Conservation (phyloP, 192 early-diverging fungal species). For the Entomortierella lignicola region DNA sequence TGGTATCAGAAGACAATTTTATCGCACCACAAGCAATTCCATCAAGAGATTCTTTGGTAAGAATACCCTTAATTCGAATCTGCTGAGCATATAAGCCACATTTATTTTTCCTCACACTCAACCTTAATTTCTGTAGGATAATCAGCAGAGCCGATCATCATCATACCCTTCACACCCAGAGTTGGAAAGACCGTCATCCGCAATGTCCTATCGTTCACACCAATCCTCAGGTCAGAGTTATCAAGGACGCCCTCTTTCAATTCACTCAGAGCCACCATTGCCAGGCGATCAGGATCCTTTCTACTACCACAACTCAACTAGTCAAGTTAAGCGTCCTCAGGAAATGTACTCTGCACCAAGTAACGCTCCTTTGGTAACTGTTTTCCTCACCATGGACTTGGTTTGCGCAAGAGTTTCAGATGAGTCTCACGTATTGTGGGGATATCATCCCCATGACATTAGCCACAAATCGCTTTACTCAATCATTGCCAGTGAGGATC, state of each 20-base stretch:
- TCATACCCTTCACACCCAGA: constrained; percentile 27
- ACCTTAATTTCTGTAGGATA: constrained; percentile 4
- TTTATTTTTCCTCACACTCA: no score
- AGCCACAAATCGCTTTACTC: constrained; percentile 63
- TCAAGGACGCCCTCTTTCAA: constrained; percentile 38
- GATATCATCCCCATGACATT: constrained; percentile 67
- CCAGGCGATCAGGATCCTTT: constrained; percentile 26
- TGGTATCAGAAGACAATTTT: not conserved
- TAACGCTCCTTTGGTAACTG: constrained; percentile 37
- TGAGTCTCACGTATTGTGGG: constrained; percentile 60
- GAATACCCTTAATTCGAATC: no score
- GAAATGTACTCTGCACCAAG: constrained; percentile 39
- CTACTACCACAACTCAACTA: constrained; percentile 26
- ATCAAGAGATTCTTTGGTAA: no score
- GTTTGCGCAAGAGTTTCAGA: constrained; percentile 66
- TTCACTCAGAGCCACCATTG: constrained; percentile 35
- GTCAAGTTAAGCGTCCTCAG: constrained; percentile 40
- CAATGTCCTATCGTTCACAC: constrained; percentile 30
- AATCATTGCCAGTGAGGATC: constrained; percentile 58
- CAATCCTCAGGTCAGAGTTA: constrained; percentile 17
- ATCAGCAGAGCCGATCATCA: constrained; percentile 9
- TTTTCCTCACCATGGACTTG: constrained; percentile 64
- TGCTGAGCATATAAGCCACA: no score
- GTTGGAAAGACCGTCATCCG: constrained; percentile 14
- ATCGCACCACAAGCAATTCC: not conserved